A percentile compares a stretch with the other conserved stretches of the same genome.
Conservation (phyloP, 345 rosid species). For the Eucalyptus cloeziana region DNA sequence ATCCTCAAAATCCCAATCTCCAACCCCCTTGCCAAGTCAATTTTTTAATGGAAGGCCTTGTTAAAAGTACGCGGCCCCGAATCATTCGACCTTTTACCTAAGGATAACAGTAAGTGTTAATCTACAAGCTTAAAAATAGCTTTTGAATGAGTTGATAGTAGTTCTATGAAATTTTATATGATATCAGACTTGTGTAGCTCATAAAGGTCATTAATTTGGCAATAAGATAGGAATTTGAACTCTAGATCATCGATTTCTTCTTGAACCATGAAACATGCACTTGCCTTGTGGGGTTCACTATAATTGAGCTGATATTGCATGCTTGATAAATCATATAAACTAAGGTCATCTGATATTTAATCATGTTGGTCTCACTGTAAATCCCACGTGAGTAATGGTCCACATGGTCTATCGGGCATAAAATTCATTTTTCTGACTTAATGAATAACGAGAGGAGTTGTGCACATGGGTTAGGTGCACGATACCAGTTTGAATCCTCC, state of each 20-base stretch:
- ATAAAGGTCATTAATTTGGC: no score
- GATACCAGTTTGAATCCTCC: not conserved
- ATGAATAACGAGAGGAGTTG: not conserved
- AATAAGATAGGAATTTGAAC: not conserved
- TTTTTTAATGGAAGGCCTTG: not conserved
- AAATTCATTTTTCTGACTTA: not conserved
- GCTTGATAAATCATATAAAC: not conserved
- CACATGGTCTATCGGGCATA: not conserved
- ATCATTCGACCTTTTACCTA: not conserved
- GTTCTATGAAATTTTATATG: not conserved
- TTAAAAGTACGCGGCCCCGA: not conserved
- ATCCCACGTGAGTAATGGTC: not conserved
- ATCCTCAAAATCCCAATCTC: not conserved
- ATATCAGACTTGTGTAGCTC: not conserved
- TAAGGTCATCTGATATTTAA: not conserved
- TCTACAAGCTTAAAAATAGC: not conserved
- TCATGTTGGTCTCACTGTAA: not conserved
- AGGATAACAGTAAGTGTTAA: not conserved
- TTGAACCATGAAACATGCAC: not conserved
- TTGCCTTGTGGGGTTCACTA: not conserved
- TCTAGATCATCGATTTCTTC: not conserved
- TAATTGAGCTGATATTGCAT: not conserved
- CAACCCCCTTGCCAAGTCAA: not conserved
- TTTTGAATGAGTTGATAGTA: not conserved
- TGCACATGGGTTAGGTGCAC: not conserved